Percentiles rank a stretch among this genome's conserved stretches.
Conservation (phyloP, 2,329 filamentous ascomycete genomes). For the Rhynchosporium agropyri region DNA sequence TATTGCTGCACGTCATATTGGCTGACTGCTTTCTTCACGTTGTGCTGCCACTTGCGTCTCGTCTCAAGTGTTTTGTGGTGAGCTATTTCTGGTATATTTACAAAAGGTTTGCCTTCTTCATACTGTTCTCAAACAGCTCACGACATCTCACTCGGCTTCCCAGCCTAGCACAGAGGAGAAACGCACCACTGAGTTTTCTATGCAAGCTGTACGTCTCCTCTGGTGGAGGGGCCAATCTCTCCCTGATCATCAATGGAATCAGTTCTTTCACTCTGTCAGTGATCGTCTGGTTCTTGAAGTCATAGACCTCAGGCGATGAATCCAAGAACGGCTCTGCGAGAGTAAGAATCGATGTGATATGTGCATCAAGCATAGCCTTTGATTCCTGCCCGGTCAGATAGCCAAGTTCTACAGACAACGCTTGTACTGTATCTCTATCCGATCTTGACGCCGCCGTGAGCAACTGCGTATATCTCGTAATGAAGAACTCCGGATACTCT, state of each 20-base stretch:
- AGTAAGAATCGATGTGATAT: slow-evolving; percentile 84
- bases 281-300: slow-evolving; percentile 93
- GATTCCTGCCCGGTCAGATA: slow-evolving; percentile 94
- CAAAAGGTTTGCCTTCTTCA: slow-evolving; percentile 37
- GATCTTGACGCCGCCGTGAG: slow-evolving; percentile 76
- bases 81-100: background rate
- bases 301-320: slow-evolving; percentile 79
- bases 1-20: background rate
- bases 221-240: slow-evolving; percentile 85
- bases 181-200: slow-evolving; percentile 92
- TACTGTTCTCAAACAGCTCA: slow-evolving; percentile 67
- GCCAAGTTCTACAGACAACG: slow-evolving; percentile 75
- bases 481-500: slow-evolving; percentile 80
- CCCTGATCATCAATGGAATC: slow-evolving; percentile 91
- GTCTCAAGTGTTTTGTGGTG: background rate
- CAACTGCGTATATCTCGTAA: slow-evolving; percentile 76
- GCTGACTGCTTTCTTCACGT: background rate
- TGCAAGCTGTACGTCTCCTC: slow-evolving; percentile 98
- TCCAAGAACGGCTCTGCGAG: slow-evolving; percentile 88
- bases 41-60: background rate
- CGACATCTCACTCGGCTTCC: slow-evolving; percentile 82
- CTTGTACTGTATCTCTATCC: slow-evolving; percentile 65
- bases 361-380: slow-evolving; percentile 82
- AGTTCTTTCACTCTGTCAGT: slow-evolving; percentile 86
- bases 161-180: slow-evolving; percentile 84